Evolutionary conservation across 1,139 yeast genomes (phyloP), one percentile per base, ranked within the genome.

Genomic region (Geotrichum citri-aurantii): DNA sequence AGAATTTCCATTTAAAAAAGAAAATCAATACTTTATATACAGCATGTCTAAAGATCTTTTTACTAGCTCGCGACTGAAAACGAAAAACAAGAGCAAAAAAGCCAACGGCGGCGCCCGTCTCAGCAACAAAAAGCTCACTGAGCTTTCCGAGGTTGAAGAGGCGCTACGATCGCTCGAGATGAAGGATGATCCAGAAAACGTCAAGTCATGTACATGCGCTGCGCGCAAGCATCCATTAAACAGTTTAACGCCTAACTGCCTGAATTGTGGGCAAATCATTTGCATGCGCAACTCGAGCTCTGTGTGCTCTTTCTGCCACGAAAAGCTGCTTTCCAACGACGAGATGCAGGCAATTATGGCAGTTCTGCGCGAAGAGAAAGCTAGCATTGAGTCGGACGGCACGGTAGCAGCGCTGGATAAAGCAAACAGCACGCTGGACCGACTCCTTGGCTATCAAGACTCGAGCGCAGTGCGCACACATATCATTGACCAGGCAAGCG

Each of bases 401-500:
- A 81, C 80, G 2, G 77, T 84, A 57, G 85, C 86, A 1, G 73
- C 73, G 3, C 62, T 68, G 33, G 65, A 76, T 3, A 78, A 78
- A 56, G 98, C 98, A 0, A 88, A 88, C 66, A 81, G 81, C 54
- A 76, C 92, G 58, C 75, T 93, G 52, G 87, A 88, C 50, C 85
- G 83, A 29, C 75, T 95, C 54, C 75, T 95, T 53, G 81, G 83
- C 62, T 93, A 85, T 71, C 99, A 95, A 70, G 90, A 82, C 1
- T 84, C 93, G 10, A 88, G 96, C 5, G 91, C 92, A 0, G 95
- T 90, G 69, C 79, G 99, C 69, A 93, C 98, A 0, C 84, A 82
- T 66, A 91, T 95, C 63, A 92, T 95, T 50, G 99, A 95, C 69
- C 87, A 90, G 68, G 97, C 96, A 0, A 84, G 96, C 6, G 99